Conservation (phyloP, 129 eudicot species). For the Helichrysum umbraculigerum region DNA sequence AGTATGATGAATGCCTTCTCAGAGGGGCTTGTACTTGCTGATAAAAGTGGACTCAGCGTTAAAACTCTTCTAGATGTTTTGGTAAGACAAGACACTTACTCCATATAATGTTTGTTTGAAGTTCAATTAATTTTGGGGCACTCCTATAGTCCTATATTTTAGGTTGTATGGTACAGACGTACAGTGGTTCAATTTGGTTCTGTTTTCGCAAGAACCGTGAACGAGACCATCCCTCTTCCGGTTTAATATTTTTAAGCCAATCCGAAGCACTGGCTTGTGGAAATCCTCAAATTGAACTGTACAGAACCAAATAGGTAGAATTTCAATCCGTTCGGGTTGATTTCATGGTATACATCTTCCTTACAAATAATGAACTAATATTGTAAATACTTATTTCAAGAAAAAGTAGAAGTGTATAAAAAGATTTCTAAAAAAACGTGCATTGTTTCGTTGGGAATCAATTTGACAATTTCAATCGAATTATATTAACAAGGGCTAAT, state of each 20-base stretch:
- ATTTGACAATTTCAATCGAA: background rate
- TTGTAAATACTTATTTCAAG: background rate
- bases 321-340: background rate
- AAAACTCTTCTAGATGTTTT: conserved; percentile 87
- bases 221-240: background rate
- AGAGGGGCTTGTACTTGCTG: conserved; percentile 94
- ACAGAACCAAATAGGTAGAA: background rate
- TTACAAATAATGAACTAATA: background rate
- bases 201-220: background rate
- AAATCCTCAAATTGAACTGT: background rate
- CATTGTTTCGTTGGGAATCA: background rate
- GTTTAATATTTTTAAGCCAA: background rate
- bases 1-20: conserved; percentile 98
- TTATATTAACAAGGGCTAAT: background rate
- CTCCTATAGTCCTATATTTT: background rate
- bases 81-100: conserved; percentile 44
- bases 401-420: background rate
- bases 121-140: background rate
- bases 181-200: background rate
- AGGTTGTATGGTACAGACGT: background rate
- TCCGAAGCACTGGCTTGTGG: background rate
- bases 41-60: conserved; percentile 78
- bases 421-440: background rate
- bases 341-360: background rate
- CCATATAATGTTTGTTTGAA: background rate